These are phyloP conservation scores for Phycomyces blakesleeanus DNA, from an alignment of 192 early-diverging fungal species.

Conservation along the genomic window DNA sequence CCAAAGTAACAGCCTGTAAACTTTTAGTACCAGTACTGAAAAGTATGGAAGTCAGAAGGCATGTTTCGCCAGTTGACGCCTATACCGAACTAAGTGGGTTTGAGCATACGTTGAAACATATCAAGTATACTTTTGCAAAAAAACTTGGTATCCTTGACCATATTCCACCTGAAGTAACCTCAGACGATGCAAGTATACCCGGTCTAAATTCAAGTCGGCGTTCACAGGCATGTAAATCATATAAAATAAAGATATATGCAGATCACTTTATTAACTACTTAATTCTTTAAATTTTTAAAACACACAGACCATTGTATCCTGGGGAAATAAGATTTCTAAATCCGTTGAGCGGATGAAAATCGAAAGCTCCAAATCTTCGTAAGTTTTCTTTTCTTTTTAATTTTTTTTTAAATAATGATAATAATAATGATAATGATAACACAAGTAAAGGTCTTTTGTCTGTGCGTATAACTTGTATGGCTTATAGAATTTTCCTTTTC, in stretches of 20 bases:
- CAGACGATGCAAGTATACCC: neutral
- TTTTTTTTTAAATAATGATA: neutral
- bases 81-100: neutral
- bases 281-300: too few species aligned
- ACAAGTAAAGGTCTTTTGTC: too few species aligned
- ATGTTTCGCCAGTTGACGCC: neutral
- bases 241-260: neutral
- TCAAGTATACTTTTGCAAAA: neutral
- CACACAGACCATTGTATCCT: conserved; percentile 2
- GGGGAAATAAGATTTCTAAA: conserved; percentile 3
- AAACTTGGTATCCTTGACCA: neutral
- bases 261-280: neutral
- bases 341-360: conserved; percentile 13
- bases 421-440: neutral
- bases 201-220: neutral
- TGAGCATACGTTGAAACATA: conserved; percentile 2
- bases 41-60: neutral
- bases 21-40: neutral
- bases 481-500: too few species aligned
- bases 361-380: neutral
- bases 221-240: conserved; percentile 9
- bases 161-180: too few species aligned
- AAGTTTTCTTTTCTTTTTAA: neutral
- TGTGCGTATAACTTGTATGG: too few species aligned
- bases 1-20: conserved; percentile 8